Evolutionary conservation across 768 basidiomycete genomes (phyloP), one percentile per base, ranked within the genome.

Genomic region (Suillus luteus): DNA sequence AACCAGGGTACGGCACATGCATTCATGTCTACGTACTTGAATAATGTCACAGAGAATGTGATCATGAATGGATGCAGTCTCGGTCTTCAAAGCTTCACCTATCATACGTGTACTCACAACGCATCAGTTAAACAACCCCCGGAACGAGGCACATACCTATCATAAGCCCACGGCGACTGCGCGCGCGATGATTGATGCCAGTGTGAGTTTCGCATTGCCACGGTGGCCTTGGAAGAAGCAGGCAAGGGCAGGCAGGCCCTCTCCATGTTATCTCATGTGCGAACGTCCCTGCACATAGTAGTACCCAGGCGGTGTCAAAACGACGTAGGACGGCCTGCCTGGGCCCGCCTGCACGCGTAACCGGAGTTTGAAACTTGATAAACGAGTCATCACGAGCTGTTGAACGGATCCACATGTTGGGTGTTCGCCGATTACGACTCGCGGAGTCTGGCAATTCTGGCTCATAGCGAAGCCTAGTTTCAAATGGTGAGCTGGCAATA

Each of bases 401-500:
- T 27, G 1, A 24, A 15, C 22, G 22, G 24, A 49, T 24, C 24
- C 15, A 35, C 33, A 35, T 49, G 24, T 17, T 17, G 17, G 17
- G 27, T 3, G 48, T 14, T 51, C 9, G 24, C 27, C 24, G 14
- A 9, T 24, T 27, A 27, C 49, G 10, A 33, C 31, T 54, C 19
- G 31, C 33, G 19, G 52, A 54, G 51, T 52, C 52, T 17, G 19
- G 52, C 17, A 19, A 54, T 19, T 11, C n/a, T 54, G 19, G 52
- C 19, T 54, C 51, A 11, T 5, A 4, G 9, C 10, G 17, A 33
- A 33, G 51, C 31, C 51, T n/a, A 12, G 52, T 33, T 54, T 33
- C 17, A 54, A 54, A 54, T 54, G 52, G 52, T 54, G 52, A 54
- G 52, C 52, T 54, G 31, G 52, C 52, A 33, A 11, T 54, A 5